Evolutionary conservation across 202 grass and related monocot species (phyloP).

Genomic region (Tripidium arundinaceum): DNA sequence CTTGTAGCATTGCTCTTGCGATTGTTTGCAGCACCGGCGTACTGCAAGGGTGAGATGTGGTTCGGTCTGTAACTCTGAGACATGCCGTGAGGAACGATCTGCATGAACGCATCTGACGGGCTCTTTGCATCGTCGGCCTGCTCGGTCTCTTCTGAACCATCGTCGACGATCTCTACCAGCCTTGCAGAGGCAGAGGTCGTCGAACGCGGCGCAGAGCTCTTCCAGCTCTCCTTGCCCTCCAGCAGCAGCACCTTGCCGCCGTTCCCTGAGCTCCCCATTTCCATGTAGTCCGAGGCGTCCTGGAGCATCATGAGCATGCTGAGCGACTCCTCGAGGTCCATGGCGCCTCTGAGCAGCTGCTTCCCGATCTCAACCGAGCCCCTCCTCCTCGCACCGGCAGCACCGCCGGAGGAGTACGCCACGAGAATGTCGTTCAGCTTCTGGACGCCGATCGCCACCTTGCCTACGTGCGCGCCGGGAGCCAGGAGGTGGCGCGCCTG

Average conservation of each 20-base stretch:
- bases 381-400: slow-evolving; percentile 19
- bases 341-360: slow-evolving; percentile 56
- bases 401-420: slow-evolving; percentile 45
- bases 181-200: slow-evolving; percentile 25
- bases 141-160: slow-evolving; percentile 27
- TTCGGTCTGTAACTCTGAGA: slow-evolving; percentile 21
- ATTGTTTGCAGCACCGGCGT: neutral
- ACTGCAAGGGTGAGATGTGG: neutral
- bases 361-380: slow-evolving; percentile 40
- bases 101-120: slow-evolving; percentile 31
- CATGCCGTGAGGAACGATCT: slow-evolving; percentile 41
- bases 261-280: slow-evolving; percentile 42
- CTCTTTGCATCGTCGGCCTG: slow-evolving; percentile 1
- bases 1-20: slow-evolving; percentile 16
- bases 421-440: slow-evolving; percentile 74
- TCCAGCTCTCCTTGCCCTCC: slow-evolving; percentile 63
- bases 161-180: slow-evolving; percentile 47
- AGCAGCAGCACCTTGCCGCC: slow-evolving; percentile 59
- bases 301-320: slow-evolving; percentile 90
- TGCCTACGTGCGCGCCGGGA: slow-evolving; percentile 29
- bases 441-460: slow-evolving; percentile 59
- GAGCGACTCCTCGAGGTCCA: slow-evolving; percentile 76
- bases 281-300: slow-evolving; percentile 83
- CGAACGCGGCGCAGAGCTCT: slow-evolving; percentile 19
- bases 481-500: slow-evolving; percentile 31